phyloP scores from a whole-genome alignment of 345 rosid species.

The Populus davidiana region DNA sequence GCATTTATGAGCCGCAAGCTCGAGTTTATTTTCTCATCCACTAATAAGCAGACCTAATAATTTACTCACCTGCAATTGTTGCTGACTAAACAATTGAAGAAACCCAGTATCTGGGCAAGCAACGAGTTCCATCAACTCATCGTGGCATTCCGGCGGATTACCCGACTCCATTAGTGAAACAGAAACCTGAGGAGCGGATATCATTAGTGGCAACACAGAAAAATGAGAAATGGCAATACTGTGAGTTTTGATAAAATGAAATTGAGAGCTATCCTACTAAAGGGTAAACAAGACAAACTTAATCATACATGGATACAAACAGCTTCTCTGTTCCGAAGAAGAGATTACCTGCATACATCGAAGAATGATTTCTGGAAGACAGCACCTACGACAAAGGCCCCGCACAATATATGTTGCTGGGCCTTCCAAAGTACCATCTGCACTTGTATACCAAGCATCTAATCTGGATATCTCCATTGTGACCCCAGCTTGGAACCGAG shows the following conservation, averaged over 20 bases:
- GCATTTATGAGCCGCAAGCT: neutral
- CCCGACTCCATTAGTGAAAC: conserved; percentile 68
- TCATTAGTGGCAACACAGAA: neutral
- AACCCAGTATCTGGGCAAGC: conserved; percentile 64
- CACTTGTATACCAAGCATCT: conserved; percentile 85
- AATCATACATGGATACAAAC: no score
- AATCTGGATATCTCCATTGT: conserved; percentile 89
- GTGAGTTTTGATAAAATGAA: neutral
- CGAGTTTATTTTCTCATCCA: neutral
- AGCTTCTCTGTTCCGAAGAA: conserved; percentile 2
- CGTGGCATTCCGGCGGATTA: conserved; percentile 63
- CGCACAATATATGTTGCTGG: conserved; percentile 76
- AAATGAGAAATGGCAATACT: neutral
- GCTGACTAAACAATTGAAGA: conserved; percentile 81
- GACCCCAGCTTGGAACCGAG: conserved; percentile 80
- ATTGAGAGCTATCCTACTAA: neutral
- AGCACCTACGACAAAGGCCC: conserved; percentile 91
- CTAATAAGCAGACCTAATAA: neutral
- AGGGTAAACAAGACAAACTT: no score
- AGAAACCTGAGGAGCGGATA: conserved; percentile 52
- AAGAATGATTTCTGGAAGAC: conserved; percentile 86
- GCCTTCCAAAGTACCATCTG: conserved; percentile 64
- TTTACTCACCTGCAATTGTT: conserved; percentile 69
- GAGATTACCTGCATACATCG: conserved; percentile 76
- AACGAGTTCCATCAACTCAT: conserved; percentile 77